These are phyloP conservation scores for Thoreauomyces humboldtii DNA, from an alignment of 192 early-diverging fungal genomes.

Conservation along the genomic window DNA sequence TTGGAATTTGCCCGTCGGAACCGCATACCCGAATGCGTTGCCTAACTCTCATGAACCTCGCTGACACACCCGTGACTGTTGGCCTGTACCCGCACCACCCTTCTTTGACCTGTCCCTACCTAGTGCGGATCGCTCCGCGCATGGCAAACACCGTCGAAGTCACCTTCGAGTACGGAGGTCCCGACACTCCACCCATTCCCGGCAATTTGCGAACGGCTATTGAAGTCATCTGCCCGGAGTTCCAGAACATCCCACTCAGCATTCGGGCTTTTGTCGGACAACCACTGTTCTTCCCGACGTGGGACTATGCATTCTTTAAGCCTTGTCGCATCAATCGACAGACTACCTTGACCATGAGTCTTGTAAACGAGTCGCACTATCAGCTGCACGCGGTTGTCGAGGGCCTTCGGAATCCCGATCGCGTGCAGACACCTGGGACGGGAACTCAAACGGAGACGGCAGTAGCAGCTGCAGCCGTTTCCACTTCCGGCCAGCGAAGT, in stretches of 20 bases:
- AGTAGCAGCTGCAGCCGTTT: neutral
- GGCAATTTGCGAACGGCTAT: conserved; percentile 50
- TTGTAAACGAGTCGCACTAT: conserved; percentile 62
- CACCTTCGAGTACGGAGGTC: conserved; percentile 31
- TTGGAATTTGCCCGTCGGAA: conserved; percentile 45
- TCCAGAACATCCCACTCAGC: conserved; percentile 54
- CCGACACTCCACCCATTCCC: conserved; percentile 1
- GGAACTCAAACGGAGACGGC: neutral
- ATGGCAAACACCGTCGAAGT: conserved; percentile 60
- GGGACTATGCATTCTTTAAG: conserved; percentile 55
- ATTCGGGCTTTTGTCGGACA: conserved; percentile 54
- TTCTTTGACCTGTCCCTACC: conserved; percentile 47
- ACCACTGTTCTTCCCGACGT: conserved; percentile 51
- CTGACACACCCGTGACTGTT: conserved; percentile 43
- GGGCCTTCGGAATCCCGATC: no score
- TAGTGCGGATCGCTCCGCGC: conserved; percentile 50
- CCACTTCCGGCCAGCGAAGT: neutral
- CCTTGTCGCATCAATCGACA: conserved; percentile 40
- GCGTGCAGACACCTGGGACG: neutral
- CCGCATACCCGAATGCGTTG: conserved; percentile 37
- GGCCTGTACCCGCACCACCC: conserved; percentile 51
- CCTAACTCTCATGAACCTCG: conserved; percentile 56
- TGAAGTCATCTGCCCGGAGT: conserved; percentile 61
- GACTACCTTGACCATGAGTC: conserved; percentile 27
- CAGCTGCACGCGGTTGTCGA: conserved; percentile 34